Evolutionary conservation across 305 asterid species (phyloP).

Genomic region (Fraxinus floribunda): DNA sequence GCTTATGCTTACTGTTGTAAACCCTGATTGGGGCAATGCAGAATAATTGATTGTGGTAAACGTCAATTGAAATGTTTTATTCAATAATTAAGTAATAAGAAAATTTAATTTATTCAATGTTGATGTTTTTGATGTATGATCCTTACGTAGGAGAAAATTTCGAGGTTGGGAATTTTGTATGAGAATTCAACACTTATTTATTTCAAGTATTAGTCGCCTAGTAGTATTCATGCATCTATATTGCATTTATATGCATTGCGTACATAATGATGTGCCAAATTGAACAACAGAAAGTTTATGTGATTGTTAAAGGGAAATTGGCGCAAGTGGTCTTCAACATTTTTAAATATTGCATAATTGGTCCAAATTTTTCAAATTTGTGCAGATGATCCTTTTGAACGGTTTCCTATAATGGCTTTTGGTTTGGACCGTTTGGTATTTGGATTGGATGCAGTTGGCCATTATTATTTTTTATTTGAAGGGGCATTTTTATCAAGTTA

Average conservation of each 20-base stretch:
- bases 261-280: no score
- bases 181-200: not conserved
- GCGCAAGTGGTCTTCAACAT: no score
- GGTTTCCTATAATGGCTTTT: no score
- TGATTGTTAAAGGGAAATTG: no score
- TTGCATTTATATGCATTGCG: not conserved
- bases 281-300: no score
- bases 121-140: not conserved
- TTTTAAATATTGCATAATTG: no score
- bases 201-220: not conserved
- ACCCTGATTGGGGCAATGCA: constrained; percentile 6
- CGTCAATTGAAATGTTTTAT: not conserved
- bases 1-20: constrained; percentile 24
- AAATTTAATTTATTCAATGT: not conserved
- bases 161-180: not conserved
- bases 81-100: not conserved
- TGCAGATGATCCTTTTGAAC: no score
- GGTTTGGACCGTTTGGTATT: no score
- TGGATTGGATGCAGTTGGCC: no score
- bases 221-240: not conserved
- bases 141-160: not conserved
- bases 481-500: no score
- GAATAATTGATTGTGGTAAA: not conserved
- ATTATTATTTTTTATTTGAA: no score
- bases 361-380: no score